Evolutionary conservation across 495 filamentous ascomycete genomes (phyloP).

Genomic region (Bacidia rubella): DNA sequence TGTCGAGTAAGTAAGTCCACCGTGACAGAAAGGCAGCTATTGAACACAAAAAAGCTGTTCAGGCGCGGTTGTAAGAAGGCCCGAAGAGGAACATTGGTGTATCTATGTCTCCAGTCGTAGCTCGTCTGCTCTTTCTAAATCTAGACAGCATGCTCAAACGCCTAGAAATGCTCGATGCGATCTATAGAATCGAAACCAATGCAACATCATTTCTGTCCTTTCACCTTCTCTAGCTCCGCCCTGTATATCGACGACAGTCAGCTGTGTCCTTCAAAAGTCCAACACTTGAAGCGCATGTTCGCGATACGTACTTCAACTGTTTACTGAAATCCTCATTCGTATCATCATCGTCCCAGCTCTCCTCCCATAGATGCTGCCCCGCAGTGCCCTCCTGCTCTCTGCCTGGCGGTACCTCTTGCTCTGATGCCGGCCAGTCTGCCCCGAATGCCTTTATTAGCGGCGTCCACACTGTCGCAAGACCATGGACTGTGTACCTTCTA

Average conservation of each 20-base stretch:
- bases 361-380: constrained; percentile 74
- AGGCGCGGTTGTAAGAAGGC: constrained; percentile 5
- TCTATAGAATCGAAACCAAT: too few species aligned
- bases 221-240: constrained; percentile 93
- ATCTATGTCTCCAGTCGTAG: not conserved
- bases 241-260: constrained; percentile 30
- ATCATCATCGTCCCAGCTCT: constrained; percentile 99
- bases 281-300: not conserved
- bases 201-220: constrained; percentile 51
- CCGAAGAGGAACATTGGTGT: not conserved
- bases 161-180: not conserved
- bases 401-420: constrained; percentile 60
- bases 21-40: not conserved
- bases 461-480: not conserved
- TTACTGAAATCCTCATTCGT: constrained; percentile 90
- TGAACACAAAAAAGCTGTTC: constrained; percentile 3
- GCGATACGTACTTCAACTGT: constrained; percentile 67
- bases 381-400: constrained; percentile 39
- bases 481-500: constrained; percentile 53
- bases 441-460: not conserved
- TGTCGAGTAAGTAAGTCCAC: constrained; percentile 65
- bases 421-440: constrained; percentile 77
- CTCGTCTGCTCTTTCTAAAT: not conserved
- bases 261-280: not conserved
- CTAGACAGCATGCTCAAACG: not conserved